Base-by-base conservation (phyloP, 179 eudicot species). In the Corrigiola litoralis region DNA sequence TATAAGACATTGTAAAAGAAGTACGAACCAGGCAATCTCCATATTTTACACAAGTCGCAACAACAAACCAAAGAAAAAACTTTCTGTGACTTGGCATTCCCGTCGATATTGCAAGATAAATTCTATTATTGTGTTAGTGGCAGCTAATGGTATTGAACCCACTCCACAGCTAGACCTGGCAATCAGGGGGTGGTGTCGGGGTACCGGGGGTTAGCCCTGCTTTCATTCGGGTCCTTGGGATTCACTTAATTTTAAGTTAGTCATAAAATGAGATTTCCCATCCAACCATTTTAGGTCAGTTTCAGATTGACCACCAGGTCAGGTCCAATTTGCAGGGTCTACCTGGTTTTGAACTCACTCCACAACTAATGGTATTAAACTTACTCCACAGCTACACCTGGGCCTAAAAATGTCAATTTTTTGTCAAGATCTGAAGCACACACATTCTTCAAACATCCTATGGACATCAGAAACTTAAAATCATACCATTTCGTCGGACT, bases 401-500 rank as follows among this genome's bases (percentile, higher is more conserved):
- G n/a, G n/a, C n/a, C n/a, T n/a, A n/a, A n/a, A n/a, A n/a, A n/a
- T n/a, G n/a, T n/a, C n/a, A n/a, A n/a, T n/a, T n/a, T n/a, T n/a
- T n/a, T 41, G 27, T 10, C 34, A 8, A 31, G 34, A 16, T 8
- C 23, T 0, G 34, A 50, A 50, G 28, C 32, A 32, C n/a, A 18
- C 21, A 17, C 23, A 50, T 41, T 29, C 32, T 25, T 34, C 13
- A 28, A 18, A 36, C 45, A 17, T 42, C 6, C 5, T 10, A 41
- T 31, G 5, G 25, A 20, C 9, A 16, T 29, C 64, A 40, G 34
- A 36, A 13, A 20, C 27, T 37, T 37, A 32, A 45, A 31, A 33
- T 14, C 57, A 32, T 79, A 89, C 98, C 96, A 72, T 89, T 79
- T 70, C 83, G 48, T 14, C 96, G 87, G 24, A 92, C 25, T 5